These are phyloP conservation scores for Comarum palustre DNA, from an alignment of 306 rosid species.

Conservation along the genomic window DNA sequence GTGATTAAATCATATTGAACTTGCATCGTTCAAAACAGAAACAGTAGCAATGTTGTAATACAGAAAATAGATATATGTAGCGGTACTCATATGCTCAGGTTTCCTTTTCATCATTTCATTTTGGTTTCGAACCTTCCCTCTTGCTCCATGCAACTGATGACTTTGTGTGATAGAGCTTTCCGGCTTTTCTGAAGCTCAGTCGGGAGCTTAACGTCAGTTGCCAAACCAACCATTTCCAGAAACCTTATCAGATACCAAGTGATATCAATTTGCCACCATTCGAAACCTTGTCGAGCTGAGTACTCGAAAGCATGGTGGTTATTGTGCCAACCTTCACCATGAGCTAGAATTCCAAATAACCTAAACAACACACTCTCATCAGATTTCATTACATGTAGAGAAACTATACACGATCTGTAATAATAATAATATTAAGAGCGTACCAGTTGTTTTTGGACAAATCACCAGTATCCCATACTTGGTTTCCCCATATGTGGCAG, in stretches of 20 bases:
- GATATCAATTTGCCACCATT: slow-evolving; percentile 90
- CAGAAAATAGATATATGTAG: too few species aligned
- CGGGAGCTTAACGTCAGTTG: slow-evolving; percentile 72
- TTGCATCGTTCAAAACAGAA: too few species aligned
- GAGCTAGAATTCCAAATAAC: slow-evolving; percentile 80
- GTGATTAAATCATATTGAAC: too few species aligned
- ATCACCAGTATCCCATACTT: slow-evolving; percentile 51
- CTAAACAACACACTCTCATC: slow-evolving; percentile 13
- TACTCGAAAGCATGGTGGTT: slow-evolving; percentile 89
- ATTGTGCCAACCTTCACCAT: slow-evolving; percentile 94
- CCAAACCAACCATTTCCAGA: slow-evolving; percentile 67
- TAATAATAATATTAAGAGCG: too few species aligned
- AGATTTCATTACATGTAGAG: too few species aligned
- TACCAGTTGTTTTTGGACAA: slow-evolving; percentile 47
- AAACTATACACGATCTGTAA: too few species aligned
- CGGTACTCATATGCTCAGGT: too few species aligned
- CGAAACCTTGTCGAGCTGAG: slow-evolving; percentile 87
- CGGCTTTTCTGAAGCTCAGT: slow-evolving; percentile 48
- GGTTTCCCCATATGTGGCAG: slow-evolving; percentile 84
- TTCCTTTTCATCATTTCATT: neutral
- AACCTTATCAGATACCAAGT: slow-evolving; percentile 66
- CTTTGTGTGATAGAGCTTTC: slow-evolving; percentile 35
- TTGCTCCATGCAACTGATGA: neutral
- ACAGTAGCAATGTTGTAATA: too few species aligned
- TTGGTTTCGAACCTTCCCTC: neutral